These are phyloP conservation scores for Candida pini DNA, from an alignment of 805 yeast genomes.

Conservation along the genomic window DNA sequence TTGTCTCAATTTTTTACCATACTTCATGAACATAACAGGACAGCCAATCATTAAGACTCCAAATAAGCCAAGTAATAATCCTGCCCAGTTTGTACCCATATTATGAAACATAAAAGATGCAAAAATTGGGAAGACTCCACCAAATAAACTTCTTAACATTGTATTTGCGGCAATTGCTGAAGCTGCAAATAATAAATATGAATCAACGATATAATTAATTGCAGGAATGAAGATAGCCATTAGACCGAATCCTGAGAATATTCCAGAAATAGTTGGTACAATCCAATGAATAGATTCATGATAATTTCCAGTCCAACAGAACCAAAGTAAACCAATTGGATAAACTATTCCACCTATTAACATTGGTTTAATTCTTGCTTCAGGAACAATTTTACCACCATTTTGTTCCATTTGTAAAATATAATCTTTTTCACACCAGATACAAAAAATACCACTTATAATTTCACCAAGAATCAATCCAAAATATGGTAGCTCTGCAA, in stretches of 20 bases:
- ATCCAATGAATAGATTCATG: conserved; percentile 70
- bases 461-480: conserved; percentile 67
- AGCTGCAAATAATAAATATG: conserved; percentile 67
- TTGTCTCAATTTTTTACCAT: conserved; percentile 50
- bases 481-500: conserved; percentile 73
- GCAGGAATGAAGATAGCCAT: conserved; percentile 64
- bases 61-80: conserved; percentile 60
- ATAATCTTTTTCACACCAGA: conserved; percentile 52
- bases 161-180: conserved; percentile 57
- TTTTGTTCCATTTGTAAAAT: conserved; percentile 40
- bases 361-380: conserved; percentile 74
- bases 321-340: conserved; percentile 79
- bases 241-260: conserved; percentile 63
- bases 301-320: conserved; percentile 83
- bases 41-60: conserved; percentile 56
- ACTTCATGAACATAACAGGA: conserved; percentile 59
- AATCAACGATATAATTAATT: conserved; percentile 67
- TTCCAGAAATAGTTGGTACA: conserved; percentile 63
- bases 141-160: conserved; percentile 59
- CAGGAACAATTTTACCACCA: conserved; percentile 64
- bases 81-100: conserved; percentile 77
- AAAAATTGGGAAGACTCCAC: conserved; percentile 68
- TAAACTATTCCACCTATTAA: conserved; percentile 64
- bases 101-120: conserved; percentile 63
- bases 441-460: conserved; percentile 48